A percentile compares a stretch with the other conserved stretches of the same genome.
phyloP scores from a whole-genome alignment of 768 basidiomycete species.

The Lentinula sp. region DNA sequence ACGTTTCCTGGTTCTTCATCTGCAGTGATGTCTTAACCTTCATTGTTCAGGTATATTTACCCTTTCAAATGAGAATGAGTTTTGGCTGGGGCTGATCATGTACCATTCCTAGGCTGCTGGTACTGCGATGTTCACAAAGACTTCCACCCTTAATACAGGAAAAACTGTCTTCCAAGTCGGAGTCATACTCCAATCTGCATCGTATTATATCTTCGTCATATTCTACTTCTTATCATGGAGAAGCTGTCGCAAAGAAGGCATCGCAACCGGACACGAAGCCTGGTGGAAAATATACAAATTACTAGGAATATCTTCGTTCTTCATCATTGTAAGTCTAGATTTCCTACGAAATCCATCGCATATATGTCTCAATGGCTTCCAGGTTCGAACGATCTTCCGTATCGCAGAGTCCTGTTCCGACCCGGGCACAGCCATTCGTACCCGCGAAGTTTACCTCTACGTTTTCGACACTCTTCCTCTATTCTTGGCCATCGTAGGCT shows the following conservation, averaged over 20 bases:
- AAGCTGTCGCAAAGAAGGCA: slow-evolving; percentile 9
- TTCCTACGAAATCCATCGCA: neutral
- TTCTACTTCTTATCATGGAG: slow-evolving; percentile 11
- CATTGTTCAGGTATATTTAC: slow-evolving; percentile 18
- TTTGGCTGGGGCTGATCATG: neutral
- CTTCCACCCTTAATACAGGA: slow-evolving; percentile 6
- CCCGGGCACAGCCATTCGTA: slow-evolving; percentile 6
- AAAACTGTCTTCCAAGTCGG: slow-evolving; percentile 16
- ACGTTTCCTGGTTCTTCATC: slow-evolving; percentile 17
- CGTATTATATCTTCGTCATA: slow-evolving; percentile 16
- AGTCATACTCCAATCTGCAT: slow-evolving; percentile 17
- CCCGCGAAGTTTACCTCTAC: slow-evolving; percentile 18
- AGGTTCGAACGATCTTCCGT: slow-evolving; percentile 25
- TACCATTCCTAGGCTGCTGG: slow-evolving; percentile 14
- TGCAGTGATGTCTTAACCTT: slow-evolving; percentile 20
- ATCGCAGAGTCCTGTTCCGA: slow-evolving; percentile 21
- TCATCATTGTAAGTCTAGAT: slow-evolving; percentile 17
- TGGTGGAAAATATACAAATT: slow-evolving; percentile 16
- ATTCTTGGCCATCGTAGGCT: slow-evolving; percentile 16
- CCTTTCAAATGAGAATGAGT: neutral
- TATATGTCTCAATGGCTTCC: neutral
- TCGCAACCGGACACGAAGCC: slow-evolving; percentile 4
- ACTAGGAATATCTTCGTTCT: slow-evolving; percentile 17
- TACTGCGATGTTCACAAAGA: slow-evolving; percentile 12
- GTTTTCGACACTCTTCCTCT: slow-evolving; percentile 22